Conservation (phyloP, 2,329 filamentous ascomycete species). For the Sporothrix schenckii region DNA sequence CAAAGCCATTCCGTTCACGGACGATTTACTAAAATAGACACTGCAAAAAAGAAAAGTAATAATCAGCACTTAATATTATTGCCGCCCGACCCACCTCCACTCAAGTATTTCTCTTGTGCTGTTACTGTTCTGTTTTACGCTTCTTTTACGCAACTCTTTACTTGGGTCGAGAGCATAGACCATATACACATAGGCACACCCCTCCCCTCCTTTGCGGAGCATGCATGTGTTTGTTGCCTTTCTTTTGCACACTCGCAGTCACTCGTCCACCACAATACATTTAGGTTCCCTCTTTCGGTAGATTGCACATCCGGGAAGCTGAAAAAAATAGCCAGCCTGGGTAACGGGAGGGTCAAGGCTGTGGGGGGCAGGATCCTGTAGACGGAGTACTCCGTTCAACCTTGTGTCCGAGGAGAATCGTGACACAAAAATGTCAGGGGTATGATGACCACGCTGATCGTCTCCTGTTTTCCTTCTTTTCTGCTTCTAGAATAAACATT, state of each 20-base stretch:
- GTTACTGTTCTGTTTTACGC: background rate
- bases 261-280: background rate
- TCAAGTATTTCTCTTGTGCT: background rate
- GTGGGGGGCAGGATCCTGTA: background rate
- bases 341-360: background rate
- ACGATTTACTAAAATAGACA: background rate
- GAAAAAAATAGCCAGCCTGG: background rate
- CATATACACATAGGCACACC: background rate
- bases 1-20: background rate
- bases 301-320: background rate
- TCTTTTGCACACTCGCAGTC: background rate
- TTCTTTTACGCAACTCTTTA: conserved; percentile 21
- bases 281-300: background rate
- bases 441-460: too few species aligned
- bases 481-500: background rate
- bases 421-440: background rate
- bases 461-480: conserved; percentile 6
- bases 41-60: conserved; percentile 3
- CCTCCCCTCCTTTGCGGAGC: background rate
- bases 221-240: background rate
- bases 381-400: background rate
- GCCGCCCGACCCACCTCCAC: background rate
- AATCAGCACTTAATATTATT: background rate
- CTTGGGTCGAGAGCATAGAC: conserved; percentile 3
- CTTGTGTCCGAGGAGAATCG: background rate